Evolutionary conservation across 2,329 filamentous ascomycete species (phyloP).

Genomic region (Fusarium sp.): DNA sequence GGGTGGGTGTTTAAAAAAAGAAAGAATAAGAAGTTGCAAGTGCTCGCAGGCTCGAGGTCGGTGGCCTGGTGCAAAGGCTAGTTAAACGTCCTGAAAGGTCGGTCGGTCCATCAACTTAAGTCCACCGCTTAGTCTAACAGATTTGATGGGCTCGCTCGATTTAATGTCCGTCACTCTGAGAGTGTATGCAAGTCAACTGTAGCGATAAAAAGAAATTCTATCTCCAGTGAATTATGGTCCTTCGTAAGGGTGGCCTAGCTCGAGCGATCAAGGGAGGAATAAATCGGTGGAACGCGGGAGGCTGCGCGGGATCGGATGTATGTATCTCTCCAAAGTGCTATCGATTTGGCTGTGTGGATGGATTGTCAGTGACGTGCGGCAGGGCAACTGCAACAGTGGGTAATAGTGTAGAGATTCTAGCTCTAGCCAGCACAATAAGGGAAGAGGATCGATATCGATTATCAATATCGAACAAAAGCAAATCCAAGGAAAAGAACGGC

Average conservation of each 20-base stretch:
- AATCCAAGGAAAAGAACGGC: slow-evolving; percentile 15
- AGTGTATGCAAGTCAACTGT: slow-evolving; percentile 5
- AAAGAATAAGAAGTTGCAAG: slow-evolving; percentile 22
- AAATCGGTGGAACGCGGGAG: slow-evolving; percentile 39
- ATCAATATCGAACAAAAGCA: slow-evolving; percentile 17
- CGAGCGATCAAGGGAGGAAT: slow-evolving; percentile 38
- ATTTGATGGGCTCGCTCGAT: slow-evolving; percentile 31
- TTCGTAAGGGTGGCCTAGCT: slow-evolving; percentile 25
- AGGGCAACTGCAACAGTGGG: slow-evolving; percentile 23
- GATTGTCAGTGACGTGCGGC: slow-evolving; percentile 37
- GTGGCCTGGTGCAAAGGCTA: slow-evolving; percentile 40
- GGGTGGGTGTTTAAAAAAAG: slow-evolving; percentile 7
- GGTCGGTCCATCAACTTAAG: slow-evolving; percentile 49
- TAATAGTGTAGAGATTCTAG: slow-evolving; percentile 22
- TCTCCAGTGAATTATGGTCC: slow-evolving; percentile 15
- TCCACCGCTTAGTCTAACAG: slow-evolving; percentile 7
- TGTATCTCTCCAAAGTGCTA: slow-evolving; percentile 32
- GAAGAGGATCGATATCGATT: slow-evolving; percentile 10
- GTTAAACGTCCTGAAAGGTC: slow-evolving; percentile 35
- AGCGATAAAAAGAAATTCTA: slow-evolving; percentile 22
- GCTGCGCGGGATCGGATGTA: slow-evolving; percentile 28
- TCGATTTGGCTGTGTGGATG: slow-evolving; percentile 32
- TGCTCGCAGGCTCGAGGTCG: slow-evolving; percentile 33
- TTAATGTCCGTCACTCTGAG: slow-evolving; percentile 21
- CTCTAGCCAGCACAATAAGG: slow-evolving; percentile 24